phyloP scores from a whole-genome alignment of 1,139 yeast genomes.

The Pichia sp. region DNA sequence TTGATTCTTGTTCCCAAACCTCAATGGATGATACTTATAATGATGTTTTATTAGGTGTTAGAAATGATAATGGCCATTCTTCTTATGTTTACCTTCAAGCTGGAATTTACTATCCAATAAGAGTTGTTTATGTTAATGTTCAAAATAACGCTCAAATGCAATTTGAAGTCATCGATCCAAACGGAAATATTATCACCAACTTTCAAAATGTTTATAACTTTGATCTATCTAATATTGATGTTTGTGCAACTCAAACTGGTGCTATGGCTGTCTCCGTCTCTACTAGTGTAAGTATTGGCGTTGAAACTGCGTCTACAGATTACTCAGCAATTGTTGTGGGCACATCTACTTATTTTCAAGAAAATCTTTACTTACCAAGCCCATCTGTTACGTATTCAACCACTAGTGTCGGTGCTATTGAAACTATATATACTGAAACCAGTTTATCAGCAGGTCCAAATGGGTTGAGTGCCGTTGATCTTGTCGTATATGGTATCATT shows the following conservation, averaged over 20 bases:
- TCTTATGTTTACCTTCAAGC: constrained; percentile 18
- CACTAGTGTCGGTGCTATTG: constrained; percentile 8
- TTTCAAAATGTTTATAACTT: constrained; percentile 13
- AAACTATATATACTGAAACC: constrained; percentile 25
- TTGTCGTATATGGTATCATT: constrained; percentile 7
- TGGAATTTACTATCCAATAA: constrained; percentile 28
- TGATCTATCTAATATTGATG: background rate
- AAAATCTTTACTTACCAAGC: constrained; percentile 9
- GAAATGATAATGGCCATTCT: constrained; percentile 9
- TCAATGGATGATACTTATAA: constrained; percentile 1
- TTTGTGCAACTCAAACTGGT: constrained; percentile 5
- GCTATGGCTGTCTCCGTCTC: background rate
- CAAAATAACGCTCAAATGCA: constrained; percentile 11
- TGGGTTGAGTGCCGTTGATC: constrained; percentile 28
- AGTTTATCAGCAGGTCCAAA: constrained; percentile 30
- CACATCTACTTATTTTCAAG: constrained; percentile 15
- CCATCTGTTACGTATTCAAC: constrained; percentile 10
- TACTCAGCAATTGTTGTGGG: constrained; percentile 34
- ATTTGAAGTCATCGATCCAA: constrained; percentile 17
- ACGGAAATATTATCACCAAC: constrained; percentile 11
- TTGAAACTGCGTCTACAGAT: constrained; percentile 42
- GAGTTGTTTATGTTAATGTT: constrained; percentile 22
- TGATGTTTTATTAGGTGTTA: constrained; percentile 11
- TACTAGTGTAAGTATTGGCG: background rate
- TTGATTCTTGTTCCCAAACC: constrained; percentile 25